Conservation (phyloP, 2,329 filamentous ascomycete genomes). For the Bretziella fagacearum region DNA sequence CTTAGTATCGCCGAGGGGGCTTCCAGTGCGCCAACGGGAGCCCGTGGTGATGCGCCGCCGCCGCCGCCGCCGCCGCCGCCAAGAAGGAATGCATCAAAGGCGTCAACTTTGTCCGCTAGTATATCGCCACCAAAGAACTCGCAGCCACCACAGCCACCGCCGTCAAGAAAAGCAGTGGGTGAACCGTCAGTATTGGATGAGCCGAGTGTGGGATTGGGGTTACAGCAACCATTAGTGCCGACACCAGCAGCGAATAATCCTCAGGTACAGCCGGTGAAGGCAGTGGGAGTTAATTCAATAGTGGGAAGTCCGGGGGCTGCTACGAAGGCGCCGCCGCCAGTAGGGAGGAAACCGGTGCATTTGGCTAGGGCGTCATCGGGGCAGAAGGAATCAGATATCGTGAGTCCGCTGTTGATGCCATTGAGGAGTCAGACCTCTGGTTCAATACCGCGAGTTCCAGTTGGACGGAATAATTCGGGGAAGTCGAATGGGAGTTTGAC, state of each 20-base stretch:
- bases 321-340: conserved; percentile 28
- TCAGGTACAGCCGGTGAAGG: neutral
- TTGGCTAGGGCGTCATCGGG: conserved; percentile 19
- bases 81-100: conserved; percentile 20
- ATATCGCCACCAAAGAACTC: conserved; percentile 15
- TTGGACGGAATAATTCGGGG: conserved; percentile 1
- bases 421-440: neutral
- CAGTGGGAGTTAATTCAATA: too few species aligned
- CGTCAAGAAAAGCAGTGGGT: conserved; percentile 1
- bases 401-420: neutral
- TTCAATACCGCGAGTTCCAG: conserved; percentile 1
- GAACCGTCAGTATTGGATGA: conserved; percentile 18
- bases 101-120: conserved; percentile 10
- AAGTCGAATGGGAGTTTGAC: neutral
- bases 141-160: conserved; percentile 7
- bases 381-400: neutral
- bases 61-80: conserved; percentile 32
- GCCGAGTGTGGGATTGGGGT: neutral
- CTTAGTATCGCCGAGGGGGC: conserved; percentile 26
- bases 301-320: conserved; percentile 11
- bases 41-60: conserved; percentile 27
- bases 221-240: conserved; percentile 13
- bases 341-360: conserved; percentile 47
- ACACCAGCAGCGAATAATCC: neutral
- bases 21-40: conserved; percentile 17